Base-by-base conservation (phyloP, 768 basidiomycete species). In the Termitomyces sp. region DNA sequence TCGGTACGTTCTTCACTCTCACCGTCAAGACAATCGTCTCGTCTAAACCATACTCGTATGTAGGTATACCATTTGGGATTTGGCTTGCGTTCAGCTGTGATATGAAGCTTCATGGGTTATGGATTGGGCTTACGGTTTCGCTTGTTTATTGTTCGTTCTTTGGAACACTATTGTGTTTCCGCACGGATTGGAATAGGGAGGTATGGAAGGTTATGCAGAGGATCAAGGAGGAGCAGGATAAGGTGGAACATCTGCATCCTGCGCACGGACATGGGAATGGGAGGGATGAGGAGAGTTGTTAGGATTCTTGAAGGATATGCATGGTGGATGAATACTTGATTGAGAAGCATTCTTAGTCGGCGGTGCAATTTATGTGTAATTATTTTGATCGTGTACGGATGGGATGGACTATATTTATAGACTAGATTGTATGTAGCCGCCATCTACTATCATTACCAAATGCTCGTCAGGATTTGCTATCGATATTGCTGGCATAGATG, bases 41-140 rank as follows among this genome's bases (percentile, higher is more conserved):
- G 59, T 52, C 59, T 56, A 43, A 54, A 60, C 52, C 54, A n/a
- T 46, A 2, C n/a, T 58, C 34, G 10, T 45, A 17, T n/a, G 14
- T 54, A 82, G 88, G 92, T 32, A 88, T 96, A 54, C 94, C 94
- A 0, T 77, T 92, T 49, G 95, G 92, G n/a, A 74, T 94, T 56
- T 91, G 83, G 73, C 85, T 96, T 7, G 80, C 90, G 3, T 94
- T 95, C 76, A 76, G 76, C 55, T 71, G 69, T 11, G 71, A 77
- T 42, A 79, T 83, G 71, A 85, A 78, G 0, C 78, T 97, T 14
- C 76, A 79, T 20, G 95, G 95, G 0, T 80, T 97, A 15, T 97
- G 94, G 95, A 79, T 89, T 48, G 94, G 94, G 15, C 75, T 96
- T 42, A 91, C 90, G 0, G 69, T 83, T 4, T 85, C 89, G 2